phyloP scores from a whole-genome alignment of 257 asterid species.

The Eucommia ulmoides region DNA sequence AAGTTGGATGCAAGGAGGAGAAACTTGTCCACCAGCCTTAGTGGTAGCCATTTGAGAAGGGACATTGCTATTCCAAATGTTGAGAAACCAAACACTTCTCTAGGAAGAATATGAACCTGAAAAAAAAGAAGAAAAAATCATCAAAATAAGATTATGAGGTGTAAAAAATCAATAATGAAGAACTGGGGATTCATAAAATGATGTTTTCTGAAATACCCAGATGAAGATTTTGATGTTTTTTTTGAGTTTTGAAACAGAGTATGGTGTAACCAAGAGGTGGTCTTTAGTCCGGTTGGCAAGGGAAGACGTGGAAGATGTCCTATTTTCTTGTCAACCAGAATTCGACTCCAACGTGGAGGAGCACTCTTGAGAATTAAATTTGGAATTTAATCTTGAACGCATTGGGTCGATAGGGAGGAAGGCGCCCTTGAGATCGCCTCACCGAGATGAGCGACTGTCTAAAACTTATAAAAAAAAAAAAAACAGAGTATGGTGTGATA shows the following conservation, averaged over 20 bases:
- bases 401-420: too few species aligned
- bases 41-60: constrained; percentile 64
- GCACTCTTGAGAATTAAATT: too few species aligned
- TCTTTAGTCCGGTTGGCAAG: too few species aligned
- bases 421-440: too few species aligned
- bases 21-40: constrained; percentile 59
- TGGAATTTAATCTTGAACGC: too few species aligned
- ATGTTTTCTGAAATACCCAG: too few species aligned
- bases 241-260: not conserved
- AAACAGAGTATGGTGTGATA: not conserved
- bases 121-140: not conserved
- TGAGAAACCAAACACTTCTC: constrained; percentile 78
- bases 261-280: not conserved
- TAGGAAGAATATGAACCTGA: constrained; percentile 76
- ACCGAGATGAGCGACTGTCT: too few species aligned
- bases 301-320: too few species aligned
- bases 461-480: not conserved
- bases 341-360: too few species aligned
- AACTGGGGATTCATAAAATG: too few species aligned
- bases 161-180: not conserved
- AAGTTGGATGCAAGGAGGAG: constrained; percentile 41
- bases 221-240: too few species aligned
- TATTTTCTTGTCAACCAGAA: too few species aligned
- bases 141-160: not conserved
- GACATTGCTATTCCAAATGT: constrained; percentile 61